Conservation (phyloP, 768 basidiomycete species). For the Cyathus striatus region DNA sequence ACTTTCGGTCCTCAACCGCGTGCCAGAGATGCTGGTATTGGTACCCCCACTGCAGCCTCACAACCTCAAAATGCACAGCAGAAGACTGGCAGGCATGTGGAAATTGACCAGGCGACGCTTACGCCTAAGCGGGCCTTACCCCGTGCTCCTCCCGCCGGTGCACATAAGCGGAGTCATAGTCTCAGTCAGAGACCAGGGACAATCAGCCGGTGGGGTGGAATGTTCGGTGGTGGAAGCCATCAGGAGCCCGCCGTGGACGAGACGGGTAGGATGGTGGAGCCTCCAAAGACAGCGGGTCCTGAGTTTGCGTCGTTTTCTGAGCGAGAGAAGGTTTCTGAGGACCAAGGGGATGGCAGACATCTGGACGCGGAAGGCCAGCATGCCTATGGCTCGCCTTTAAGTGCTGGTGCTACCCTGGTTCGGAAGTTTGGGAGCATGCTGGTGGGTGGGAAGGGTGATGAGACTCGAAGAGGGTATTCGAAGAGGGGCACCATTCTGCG, state of each 20-base stretch:
- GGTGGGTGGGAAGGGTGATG: conserved; percentile 41
- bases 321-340: conserved; percentile 26
- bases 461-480: conserved; percentile 31
- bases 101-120: conserved; percentile 22
- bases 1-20: conserved; percentile 59
- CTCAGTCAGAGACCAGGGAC: conserved; percentile 68
- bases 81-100: conserved; percentile 19
- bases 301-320: conserved; percentile 53
- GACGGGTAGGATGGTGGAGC: conserved; percentile 26
- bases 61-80: too few species aligned
- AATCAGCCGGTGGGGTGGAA: conserved; percentile 51
- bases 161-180: conserved; percentile 80
- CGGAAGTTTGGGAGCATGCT: conserved; percentile 73
- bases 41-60: conserved; percentile 37
- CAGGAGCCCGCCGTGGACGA: conserved; percentile 32
- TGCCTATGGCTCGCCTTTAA: conserved; percentile 28
- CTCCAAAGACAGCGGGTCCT: conserved; percentile 63
- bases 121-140: conserved; percentile 32
- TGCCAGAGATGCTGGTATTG: conserved; percentile 57
- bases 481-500: conserved; percentile 49
- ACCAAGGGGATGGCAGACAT: conserved; percentile 3
- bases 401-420: conserved; percentile 68
- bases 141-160: conserved; percentile 70
- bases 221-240: conserved; percentile 44
- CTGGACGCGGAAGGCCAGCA: conserved; percentile 13